Evolutionary conservation across 1,284 basidiomycete species (phyloP), one percentile per base, ranked within the genome.

Genomic region (Apiotrichum porosum): DNA sequence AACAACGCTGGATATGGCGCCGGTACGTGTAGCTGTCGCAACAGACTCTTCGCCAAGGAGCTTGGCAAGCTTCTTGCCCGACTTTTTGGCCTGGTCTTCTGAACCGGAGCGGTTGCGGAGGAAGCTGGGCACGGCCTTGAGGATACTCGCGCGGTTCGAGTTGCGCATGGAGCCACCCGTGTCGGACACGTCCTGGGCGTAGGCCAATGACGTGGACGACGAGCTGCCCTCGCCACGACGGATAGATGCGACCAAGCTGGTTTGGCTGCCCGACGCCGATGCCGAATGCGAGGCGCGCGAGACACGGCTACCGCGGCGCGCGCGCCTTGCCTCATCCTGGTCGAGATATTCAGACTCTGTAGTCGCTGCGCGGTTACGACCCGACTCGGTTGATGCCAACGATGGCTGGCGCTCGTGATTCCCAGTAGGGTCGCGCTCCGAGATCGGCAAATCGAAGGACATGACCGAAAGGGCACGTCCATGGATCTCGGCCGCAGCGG

Each of bases 1-100:
- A 12, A 12, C 6, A 12, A 6, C 8, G 23, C 26, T 26, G 21
- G 40, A 3, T 18, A 39, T 31, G 14, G 38, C 5, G n/a, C 22
- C 19, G 38, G 31, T 4, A 28, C 36, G n/a, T 34, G 36, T 24
- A 3, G 23, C 17, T 33, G 32, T 34, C 41, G 41, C 26, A 12
- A 28, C 26, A 6, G 26, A 76, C 37, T 89, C 88, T 21, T 82
- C 80, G 4, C 91, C 90, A 6, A 95, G 78, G 44, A 93, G 71
- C 67, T 84, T 82, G 57, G 80, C 78, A 33, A 88, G 75, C 65
- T 90, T 89, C 62, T 79, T 68, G 19, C 55, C 53, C 9, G 51
- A 47, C 53, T 51, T 53, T 24, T 47, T 55, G 32, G 42, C 37
- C 44, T 28, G 31, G 22, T 40, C 51, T 52, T 65, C 26, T 43